Evolutionary conservation across 306 rosid species (phyloP).

Genomic region (Gleditsia sinensis): DNA sequence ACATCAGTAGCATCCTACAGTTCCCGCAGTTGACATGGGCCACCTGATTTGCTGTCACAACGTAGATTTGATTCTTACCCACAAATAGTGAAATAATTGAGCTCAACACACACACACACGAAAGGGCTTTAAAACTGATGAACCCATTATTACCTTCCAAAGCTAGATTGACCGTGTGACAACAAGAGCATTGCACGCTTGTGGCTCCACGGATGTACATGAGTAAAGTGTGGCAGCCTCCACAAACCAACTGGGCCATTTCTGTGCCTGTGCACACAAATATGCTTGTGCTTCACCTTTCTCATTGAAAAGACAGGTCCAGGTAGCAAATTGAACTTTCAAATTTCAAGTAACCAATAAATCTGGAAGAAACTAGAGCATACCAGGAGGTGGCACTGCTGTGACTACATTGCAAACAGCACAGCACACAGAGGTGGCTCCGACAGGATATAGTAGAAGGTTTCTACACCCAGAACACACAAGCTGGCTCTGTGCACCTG

Average conservation of each 20-base stretch:
- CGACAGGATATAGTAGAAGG: slow-evolving; percentile 77
- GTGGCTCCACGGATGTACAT: slow-evolving; percentile 95
- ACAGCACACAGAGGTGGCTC: slow-evolving; percentile 92
- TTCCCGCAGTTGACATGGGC: slow-evolving; percentile 91
- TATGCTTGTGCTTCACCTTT: background rate
- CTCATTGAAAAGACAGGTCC: background rate
- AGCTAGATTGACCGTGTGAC: slow-evolving; percentile 89
- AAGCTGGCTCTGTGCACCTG: slow-evolving; percentile 80
- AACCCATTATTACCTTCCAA: slow-evolving; percentile 62
- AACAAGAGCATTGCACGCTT: slow-evolving; percentile 89
- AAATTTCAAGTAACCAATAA: background rate
- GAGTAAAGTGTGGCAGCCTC: slow-evolving; percentile 91
- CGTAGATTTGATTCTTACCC: slow-evolving; percentile 13
- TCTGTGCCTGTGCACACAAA: slow-evolving; percentile 63
- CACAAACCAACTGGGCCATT: slow-evolving; percentile 92
- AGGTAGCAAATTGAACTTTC: slow-evolving; percentile 18
- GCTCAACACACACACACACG: background rate
- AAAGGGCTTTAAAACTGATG: background rate
- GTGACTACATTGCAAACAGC: slow-evolving; percentile 95
- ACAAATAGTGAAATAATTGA: background rate
- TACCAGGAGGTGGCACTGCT: slow-evolving; percentile 88
- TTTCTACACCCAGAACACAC: slow-evolving; percentile 92
- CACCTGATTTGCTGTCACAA: slow-evolving; percentile 83
- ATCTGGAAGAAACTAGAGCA: slow-evolving; percentile 14
- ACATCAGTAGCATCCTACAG: slow-evolving; percentile 88